Base-by-base conservation (phyloP, 352 stramenopile species). In the Phytophthora idaei region DNA sequence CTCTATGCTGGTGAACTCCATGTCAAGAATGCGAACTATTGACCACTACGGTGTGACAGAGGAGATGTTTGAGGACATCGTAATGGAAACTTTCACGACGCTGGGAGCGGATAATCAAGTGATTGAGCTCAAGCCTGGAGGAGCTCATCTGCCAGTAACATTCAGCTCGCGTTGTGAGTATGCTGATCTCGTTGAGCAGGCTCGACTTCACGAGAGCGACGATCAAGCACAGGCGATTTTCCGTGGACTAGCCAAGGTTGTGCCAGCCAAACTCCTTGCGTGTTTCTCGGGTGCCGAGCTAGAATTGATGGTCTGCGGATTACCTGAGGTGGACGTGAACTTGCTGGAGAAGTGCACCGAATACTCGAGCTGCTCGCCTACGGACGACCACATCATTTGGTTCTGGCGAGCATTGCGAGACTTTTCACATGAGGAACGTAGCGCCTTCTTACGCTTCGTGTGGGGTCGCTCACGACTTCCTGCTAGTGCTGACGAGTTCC, bases 391-490 rank as follows among this genome's bases (percentile, higher is more conserved):
- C 70, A 87, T 97, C 46, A 62, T 92, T 27, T 92, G 87, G 76
- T 97, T 97, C 69, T 97, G 91, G 91, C 48, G 83, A 25, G 85
- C 90, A 29, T 66, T 97, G 50, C 64, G 77, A 21, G 70, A 72
- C 9, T 96, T 97, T 37, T 86, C 74, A 6, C 82, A 96, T 29
- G 84, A 97, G 39, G 89, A 97, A 39, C 81, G 87, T 21, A 92
- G 86, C 48, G 85, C 89, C 11, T 95, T 97, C 51, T 52, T 97
- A 31, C 89, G 94, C 0, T 98, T 98, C 57, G 90, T 95, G 8
- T 98, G 94, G 94, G 94, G 94, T 10, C 80, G 94, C 4, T 97
- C 89, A 31, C 83, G 93, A 3, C 70, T 98, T 2, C 94, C 93
- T 34, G 73, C 89, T 12, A 81, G 69, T 58, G 83, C 81, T 14